Conservation (phyloP, 2,329 filamentous ascomycete species). For the Colletotrichum limetticola region DNA sequence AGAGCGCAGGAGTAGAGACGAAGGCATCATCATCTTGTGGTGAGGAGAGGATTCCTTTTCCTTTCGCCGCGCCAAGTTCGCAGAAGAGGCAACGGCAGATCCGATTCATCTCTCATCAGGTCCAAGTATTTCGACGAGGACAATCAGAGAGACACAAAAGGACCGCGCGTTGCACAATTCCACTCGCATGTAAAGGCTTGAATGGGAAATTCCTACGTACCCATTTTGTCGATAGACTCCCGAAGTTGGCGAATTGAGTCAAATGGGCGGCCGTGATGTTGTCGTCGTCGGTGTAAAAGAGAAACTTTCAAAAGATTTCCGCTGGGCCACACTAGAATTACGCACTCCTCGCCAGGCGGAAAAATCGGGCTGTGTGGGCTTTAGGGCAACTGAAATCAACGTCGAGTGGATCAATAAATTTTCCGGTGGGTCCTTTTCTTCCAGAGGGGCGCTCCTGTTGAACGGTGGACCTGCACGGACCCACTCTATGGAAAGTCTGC, state of each 20-base stretch:
- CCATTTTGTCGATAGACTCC: conserved; percentile 66
- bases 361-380: conserved; percentile 19
- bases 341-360: conserved; percentile 8
- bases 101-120: background rate
- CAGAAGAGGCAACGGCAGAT: conserved; percentile 30
- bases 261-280: conserved; percentile 46
- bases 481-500: background rate
- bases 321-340: conserved; percentile 8
- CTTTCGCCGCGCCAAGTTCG: conserved; percentile 35
- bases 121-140: background rate
- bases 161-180: conserved; percentile 34
- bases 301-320: conserved; percentile 13
- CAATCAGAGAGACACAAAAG: background rate
- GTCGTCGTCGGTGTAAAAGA: conserved; percentile 44
- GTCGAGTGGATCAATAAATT: background rate
- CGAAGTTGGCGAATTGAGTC: conserved; percentile 52
- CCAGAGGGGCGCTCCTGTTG: background rate
- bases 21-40: conserved; percentile 6
- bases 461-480: background rate
- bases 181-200: conserved; percentile 52
- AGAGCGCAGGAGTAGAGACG: conserved; percentile 10
- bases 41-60: conserved; percentile 36
- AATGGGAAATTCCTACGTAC: conserved; percentile 62
- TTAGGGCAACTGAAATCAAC: conserved; percentile 9
- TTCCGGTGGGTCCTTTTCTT: background rate